Base-by-base conservation (phyloP, 2,329 filamentous ascomycete genomes). In the Paraphoma sp. region DNA sequence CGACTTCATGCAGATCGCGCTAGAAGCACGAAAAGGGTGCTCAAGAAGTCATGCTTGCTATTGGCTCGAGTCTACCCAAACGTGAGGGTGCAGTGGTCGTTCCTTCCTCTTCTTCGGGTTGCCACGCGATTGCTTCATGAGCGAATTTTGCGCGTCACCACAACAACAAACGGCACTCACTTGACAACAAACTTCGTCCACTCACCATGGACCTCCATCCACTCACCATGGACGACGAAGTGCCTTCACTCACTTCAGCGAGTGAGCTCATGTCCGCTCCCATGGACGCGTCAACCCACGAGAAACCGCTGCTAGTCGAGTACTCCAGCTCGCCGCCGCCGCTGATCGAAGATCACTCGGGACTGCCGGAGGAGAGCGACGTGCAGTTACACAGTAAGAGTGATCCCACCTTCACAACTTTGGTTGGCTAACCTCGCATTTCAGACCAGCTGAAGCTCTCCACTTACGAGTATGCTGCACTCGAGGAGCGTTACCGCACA, bases 361-460 rank as follows among this genome's bases (percentile, higher is more conserved):
- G 16, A 12, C 17, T 38, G 9, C 28, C 31, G 4, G 18, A 30
- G 4, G 40, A 38, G n/a, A 10, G 23, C 9, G 29, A 53, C 1
- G 7, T 17, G 17, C 17, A 2, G 29, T 49, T 18, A 45, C 59
- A n/a, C 46, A 43, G 17, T 18, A 59, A 61, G 51, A 41, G 41
- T 41, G 11, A 28, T 29, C 6, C 6, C 16, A 10, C 2, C 11
- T 7, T 10, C 33, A 36, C 33, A 14, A 9, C 23, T 16, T 51
- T 16, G 16, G 7, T 38, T 45, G 18, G 16, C 50, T 63, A 9
- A 64, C 14, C 14, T 14, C 18, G 1, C 16, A 14, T 36, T 36
- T 4, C 17, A 67, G 64, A 42, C 48, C 48, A 65, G 17, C 43
- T 59, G 28, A 49, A 61, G 38, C 45, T 64, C 28, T 51, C 59